Evolutionary conservation across 2,329 filamentous ascomycete genomes (phyloP), one percentile per base, ranked within the genome.

Genomic region (Leptodontidium sp.): DNA sequence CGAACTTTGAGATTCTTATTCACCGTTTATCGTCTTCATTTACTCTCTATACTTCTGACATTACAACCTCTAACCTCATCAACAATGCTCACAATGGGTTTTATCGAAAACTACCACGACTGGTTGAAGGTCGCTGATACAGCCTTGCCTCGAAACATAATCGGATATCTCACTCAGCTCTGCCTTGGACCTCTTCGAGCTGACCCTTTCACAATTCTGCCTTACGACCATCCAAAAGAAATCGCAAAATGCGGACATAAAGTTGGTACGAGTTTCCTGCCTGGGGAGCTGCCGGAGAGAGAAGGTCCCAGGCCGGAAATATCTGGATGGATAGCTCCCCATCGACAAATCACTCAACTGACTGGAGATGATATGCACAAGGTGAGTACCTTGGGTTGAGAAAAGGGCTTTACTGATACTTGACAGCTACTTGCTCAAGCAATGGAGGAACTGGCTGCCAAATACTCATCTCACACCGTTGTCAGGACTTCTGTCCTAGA

Each of bases 111-210:
- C 43, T 75, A 76, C 58, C 68, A 71, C 21, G 68, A 61, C 29
- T 76, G 74, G 74, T 68, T 73, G 40, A 68, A 71, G 21, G 68
- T 74, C 11, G 73, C 72, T 21, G 72, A 75, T 53, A 72, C 68
- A 35, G 72, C 73, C 14, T 69, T 75, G 2, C 74, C 73, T 11
- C 66, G 64, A 35, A 76, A 76, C 26, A 45, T 75, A 15, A 59
- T 74, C 50, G 73, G 74, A 21, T 76, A 75, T 40, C 35, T 75
- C 1, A 49, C 74, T 7, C 71, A 73, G 64, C 61, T 72, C 29
- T 71, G 71, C 38, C 68, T 76, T 1, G 53, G 50, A 24, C 67
- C 69, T n/a, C 67, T 76, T 17, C 68, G 72, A 64, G 50, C 69
- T 5, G 68, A 74, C 50, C 71, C 73, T 14, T 74, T 73, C 43